Conservation (phyloP, 2,329 filamentous ascomycete species). For the Beauveria caledonica region DNA sequence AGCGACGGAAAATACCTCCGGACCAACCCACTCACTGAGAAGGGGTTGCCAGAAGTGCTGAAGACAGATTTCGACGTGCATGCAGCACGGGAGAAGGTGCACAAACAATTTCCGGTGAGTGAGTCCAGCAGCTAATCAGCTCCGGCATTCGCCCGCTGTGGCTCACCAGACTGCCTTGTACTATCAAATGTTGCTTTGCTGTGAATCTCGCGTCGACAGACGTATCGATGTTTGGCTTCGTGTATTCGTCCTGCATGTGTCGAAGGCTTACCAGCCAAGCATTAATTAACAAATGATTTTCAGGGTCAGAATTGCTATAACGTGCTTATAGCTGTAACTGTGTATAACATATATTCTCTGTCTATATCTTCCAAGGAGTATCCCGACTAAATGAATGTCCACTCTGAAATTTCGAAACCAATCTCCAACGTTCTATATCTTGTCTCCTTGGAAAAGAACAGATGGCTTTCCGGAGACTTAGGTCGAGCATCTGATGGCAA, state of each 20-base stretch:
- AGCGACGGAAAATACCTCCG: too few species aligned
- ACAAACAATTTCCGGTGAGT: too few species aligned
- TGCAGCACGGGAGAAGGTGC: too few species aligned
- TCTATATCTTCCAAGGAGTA: not conserved
- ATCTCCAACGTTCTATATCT: not conserved
- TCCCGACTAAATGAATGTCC: too few species aligned
- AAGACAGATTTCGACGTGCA: too few species aligned
- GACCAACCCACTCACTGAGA: too few species aligned
- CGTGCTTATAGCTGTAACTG: not conserved
- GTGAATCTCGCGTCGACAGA: not conserved
- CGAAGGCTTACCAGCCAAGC: not conserved
- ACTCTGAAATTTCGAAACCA: too few species aligned
- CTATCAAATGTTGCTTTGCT: too few species aligned
- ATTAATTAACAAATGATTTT: not conserved
- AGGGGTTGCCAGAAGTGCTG: too few species aligned
- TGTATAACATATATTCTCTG: not conserved
- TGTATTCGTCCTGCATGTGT: not conserved
- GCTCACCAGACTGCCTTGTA: too few species aligned
- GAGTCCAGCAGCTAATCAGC: too few species aligned
- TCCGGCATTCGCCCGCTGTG: too few species aligned
- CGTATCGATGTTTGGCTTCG: not conserved
- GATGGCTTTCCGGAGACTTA: not conserved
- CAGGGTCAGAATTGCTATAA: not conserved
- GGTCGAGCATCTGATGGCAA: not conserved
- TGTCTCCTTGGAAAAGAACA: not conserved